These are phyloP conservation scores for Mycogone perniciosa DNA, from an alignment of 2,329 filamentous ascomycete species.

Conservation along the genomic window DNA sequence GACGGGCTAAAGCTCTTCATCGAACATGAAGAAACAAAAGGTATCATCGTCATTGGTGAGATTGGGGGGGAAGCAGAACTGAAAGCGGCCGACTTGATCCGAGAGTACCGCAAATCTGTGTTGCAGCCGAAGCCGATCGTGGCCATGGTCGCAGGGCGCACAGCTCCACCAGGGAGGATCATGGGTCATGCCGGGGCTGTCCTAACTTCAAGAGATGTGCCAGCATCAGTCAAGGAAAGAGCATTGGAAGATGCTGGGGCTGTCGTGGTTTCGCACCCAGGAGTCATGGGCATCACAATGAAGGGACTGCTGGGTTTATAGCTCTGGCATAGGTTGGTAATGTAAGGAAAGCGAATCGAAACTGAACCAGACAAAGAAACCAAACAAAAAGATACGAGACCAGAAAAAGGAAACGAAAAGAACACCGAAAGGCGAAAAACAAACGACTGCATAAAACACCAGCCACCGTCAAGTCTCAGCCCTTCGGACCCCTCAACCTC, in stretches of 20 bases:
- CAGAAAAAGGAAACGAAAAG: background rate
- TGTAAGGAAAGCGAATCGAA: no score
- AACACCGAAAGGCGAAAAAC: background rate
- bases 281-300: slow-evolving; percentile 32
- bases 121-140: slow-evolving; percentile 57
- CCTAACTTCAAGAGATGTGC: slow-evolving; percentile 24
- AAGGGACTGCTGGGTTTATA: slow-evolving; percentile 23
- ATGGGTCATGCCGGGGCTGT: slow-evolving; percentile 73
- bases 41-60: slow-evolving; percentile 66
- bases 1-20: slow-evolving; percentile 65
- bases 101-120: slow-evolving; percentile 51
- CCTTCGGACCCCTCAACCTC: slow-evolving; percentile 7
- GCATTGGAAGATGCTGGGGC: slow-evolving; percentile 31
- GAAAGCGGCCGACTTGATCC: slow-evolving; percentile 65
- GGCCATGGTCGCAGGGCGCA: slow-evolving; percentile 59
- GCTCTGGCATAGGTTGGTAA: background rate
- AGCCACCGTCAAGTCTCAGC: background rate
- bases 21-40: slow-evolving; percentile 60
- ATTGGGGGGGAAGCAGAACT: slow-evolving; percentile 65
- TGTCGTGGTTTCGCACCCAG: slow-evolving; percentile 32
- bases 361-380: background rate
- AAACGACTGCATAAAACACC: background rate
- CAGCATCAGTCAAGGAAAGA: slow-evolving; percentile 27
- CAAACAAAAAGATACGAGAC: background rate
- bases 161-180: slow-evolving; percentile 52